Evolutionary conservation across 345 rosid genomes (phyloP), one percentile per base, ranked within the genome.

Genomic region (Diplotaxis tenuifolia): DNA sequence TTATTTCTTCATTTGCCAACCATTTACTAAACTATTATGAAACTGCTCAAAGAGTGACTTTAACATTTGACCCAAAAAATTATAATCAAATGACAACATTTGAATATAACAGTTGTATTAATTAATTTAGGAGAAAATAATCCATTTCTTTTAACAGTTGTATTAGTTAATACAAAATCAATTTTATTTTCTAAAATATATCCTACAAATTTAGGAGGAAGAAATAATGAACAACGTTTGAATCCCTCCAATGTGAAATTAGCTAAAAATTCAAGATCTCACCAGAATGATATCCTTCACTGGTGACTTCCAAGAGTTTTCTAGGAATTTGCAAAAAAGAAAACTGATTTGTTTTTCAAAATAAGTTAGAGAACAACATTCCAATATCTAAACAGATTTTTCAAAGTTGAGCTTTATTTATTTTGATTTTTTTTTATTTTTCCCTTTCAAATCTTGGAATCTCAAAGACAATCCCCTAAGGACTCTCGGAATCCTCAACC

Each of bases 401-500:
- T 36, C 14, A 36, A 36, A 36, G 14, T n/a, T 36, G n/a, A 3
- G 42, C 3, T 36, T 10, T 36, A 9, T 36, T 36, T 32, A 9
- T 36, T 36, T 3, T 3, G 42, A n/a, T n/a, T n/a, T n/a, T n/a
- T n/a, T n/a, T n/a, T n/a, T n/a, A n/a, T n/a, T n/a, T n/a, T n/a
- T n/a, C n/a, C n/a, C 23, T 50, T 47, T 50, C 23, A 12, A 50
- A 9, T 8, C 55, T 50, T 50, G 23, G 55, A 19, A 50, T 50
- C 18, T 5, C 38, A 56, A 40, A 56, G 16, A 38, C n/a, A 7
- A 12, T 2, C 7, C 19, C 36, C 55, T 77, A 64, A 65, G 67
- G 52, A 49, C 72, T 65, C 63, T 58, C 62, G 3, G 45, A 31
- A 49, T 71, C 72, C 16, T 50, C 58, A 65, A 63, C 56, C 23